Base-by-base conservation (phyloP, 768 basidiomycete species). In the Crepidotus variabilis region DNA sequence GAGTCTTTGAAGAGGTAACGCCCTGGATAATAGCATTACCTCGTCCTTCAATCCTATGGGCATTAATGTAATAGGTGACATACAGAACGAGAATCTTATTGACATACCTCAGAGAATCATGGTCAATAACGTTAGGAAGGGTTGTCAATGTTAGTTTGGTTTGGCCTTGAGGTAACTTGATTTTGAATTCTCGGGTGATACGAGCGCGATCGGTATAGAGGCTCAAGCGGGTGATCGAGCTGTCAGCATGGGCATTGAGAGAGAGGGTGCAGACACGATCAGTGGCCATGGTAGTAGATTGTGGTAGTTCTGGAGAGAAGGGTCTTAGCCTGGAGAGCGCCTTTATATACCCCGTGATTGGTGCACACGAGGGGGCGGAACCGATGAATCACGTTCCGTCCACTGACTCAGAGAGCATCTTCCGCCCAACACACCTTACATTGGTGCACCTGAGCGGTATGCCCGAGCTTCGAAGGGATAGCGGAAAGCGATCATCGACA, bases 11-110 rank as follows among this genome's bases (percentile, higher is more conserved):
- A 20, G 75, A 57, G 6, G 69, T 67, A 5, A 78, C 76, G 53
- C 78, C 76, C 47, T 78, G 78, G 46, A 79, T 76, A 0, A 73
- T 74, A 4, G 73, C 78, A 18, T 64, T 57, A 16, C 77, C 76
- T 18, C 67, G 64, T 3, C 76, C 76, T 63, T 78, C 74, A 3
- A 78, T 74, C 49, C 76, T 79, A 48, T 1, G 5, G 58, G n/a
- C 20, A 22, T 11, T n/a, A 1, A 21, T 1, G 13, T 16, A 5
- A 2, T 23, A 8, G 22, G 35, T 2, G 23, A 43, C 32, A 60
- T 61, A 8, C 72, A 63, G 6, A n/a, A 61, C 48, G 1, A 73
- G 56, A 0, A 71, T 67, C 28, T 67, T 68, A 20, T 57, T 20
- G 1, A 57, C 66, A 34, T 51, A 75, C 76, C 74, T 69, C 5